Evolutionary conservation across 2,329 filamentous ascomycete genomes (phyloP), one percentile per base, ranked within the genome.

Genomic region (Plectosphaerella plurivora): DNA sequence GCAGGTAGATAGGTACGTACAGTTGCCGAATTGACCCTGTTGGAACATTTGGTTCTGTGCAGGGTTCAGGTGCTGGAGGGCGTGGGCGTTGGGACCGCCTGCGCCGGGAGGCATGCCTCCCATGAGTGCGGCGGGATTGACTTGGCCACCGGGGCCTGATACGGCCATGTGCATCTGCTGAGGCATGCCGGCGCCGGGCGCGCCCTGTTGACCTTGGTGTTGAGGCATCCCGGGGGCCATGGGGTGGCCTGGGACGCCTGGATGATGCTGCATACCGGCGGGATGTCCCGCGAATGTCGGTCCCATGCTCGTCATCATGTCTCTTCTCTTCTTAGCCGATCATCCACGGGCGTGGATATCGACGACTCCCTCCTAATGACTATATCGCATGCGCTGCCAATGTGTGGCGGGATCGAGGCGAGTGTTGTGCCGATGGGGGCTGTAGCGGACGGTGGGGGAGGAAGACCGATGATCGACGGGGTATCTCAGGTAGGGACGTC

Each of bases 101-200:
- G 76, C 78, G 55, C 86, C 83, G 28, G 86, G 86, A 57, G 87
- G 87, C 83, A 92, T 89, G 53, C 81, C 85, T 58, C 74, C 81
- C 87, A 92, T 90, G 78, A 91, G 82, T 52, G 84, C 80, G 25
- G 81, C 82, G 62, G 88, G 86, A 65, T 84, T 89, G 59, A 89
- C 85, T 65, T 89, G 87, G 55, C 81, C 82, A 59, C 83, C 84
- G 18, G 88, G 86, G 36, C 82, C 87, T 53, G 88, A 88, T 25
- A 87, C 87, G 55, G 81, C 84, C 73, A 89, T 88, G 61, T 88
- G 86, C 60, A 85, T 78, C 68, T 89, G 87, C 67, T 88, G 87
- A 60, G 81, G 81, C 68, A 87, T 84, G 39, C 77, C 79, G 56
- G 73, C 78, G 25, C 81, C 83, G 58, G 87, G 86, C 50, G 76